Percentiles rank a stretch among this genome's conserved stretches.
Conservation (phyloP, 768 basidiomycete genomes). For the Auriscalpium orientale region DNA sequence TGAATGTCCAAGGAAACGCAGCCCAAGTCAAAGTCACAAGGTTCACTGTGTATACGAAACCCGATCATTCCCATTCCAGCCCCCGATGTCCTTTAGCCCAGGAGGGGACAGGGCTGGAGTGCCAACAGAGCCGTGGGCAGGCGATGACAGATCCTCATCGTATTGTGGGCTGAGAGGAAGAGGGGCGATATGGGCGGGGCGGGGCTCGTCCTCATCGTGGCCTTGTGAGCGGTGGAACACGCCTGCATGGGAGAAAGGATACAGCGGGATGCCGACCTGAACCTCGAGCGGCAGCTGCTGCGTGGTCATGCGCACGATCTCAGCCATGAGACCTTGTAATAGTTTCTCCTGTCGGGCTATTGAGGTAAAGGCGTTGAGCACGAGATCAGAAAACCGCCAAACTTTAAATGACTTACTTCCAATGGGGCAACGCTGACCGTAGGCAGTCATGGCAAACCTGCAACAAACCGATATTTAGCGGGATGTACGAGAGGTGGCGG, state of each 20-base stretch:
- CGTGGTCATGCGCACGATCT: constrained; percentile 75
- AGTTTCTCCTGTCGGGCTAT: constrained; percentile 77
- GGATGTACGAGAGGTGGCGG: neutral
- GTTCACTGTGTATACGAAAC: no score
- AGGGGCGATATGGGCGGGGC: constrained; percentile 23
- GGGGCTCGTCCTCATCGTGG: constrained; percentile 24
- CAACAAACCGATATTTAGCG: neutral
- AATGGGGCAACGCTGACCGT: constrained; percentile 72
- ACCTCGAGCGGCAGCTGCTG: constrained; percentile 74
- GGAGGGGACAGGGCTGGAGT: no score
- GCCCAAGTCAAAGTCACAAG: no score
- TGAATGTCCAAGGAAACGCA: no score
- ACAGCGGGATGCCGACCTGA: constrained; percentile 75
- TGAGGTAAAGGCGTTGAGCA: neutral
- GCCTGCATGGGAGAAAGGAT: constrained; percentile 69
- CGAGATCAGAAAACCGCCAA: neutral
- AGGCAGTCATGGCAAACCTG: constrained; percentile 80
- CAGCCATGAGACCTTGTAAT: constrained; percentile 76
- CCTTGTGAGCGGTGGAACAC: constrained; percentile 47
- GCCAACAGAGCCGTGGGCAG: neutral
- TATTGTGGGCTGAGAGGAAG: constrained; percentile 31
- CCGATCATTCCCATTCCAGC: no score
- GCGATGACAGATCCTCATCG: constrained; percentile 20
- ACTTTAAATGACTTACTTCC: constrained; percentile 49
- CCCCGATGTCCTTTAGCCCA: no score